Evolutionary conservation across 768 basidiomycete genomes (phyloP), one percentile per base, ranked within the genome.

Genomic region (Ramaria sp.): DNA sequence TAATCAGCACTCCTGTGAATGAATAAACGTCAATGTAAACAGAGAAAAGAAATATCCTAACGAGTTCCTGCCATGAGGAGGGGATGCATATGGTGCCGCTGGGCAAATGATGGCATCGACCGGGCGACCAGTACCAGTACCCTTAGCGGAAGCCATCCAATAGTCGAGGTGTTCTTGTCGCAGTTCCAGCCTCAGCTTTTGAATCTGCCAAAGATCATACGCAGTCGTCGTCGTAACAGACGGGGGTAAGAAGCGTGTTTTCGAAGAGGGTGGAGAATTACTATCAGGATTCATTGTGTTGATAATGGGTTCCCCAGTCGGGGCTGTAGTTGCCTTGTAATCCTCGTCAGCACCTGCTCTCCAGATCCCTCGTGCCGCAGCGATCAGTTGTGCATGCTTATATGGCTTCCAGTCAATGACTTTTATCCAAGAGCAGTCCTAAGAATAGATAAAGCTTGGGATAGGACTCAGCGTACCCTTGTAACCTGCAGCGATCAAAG

Each of bases 81-180:
- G 67, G 1, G 87, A 82, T 0, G 73, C 67, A 61, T 70, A 81
- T 1, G 84, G 73, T 1, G 82, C 81, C 2, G 70, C 73, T 20
- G 88, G 83, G 1, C 72, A 67, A 34, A 90, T 81, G 59, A 91
- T 78, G 1, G 82, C 86, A 62, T 90, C 88, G 5, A 89, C 75
- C 4, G 85, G 82, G 1, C 88, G 68, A 1, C 82, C 84, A 0
- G 85, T 89, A 0, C 77, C 78, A 0, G 85, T 88, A 13, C 60
- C 45, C 0, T 52, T 57, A 9, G 60, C 67, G 0, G 81, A 83
- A 4, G 66, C 70, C 49, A 81, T 73, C 86, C 85, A 88, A 48
- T 77, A 66, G 45, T 80, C 74, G 44, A 85, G 65, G 61, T 86
- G 79, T 48, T 73, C 71, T 59, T 78, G 70, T 24, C 83, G 74